Conservation (phyloP, 306 rosid genomes). For the Trichosanthes truncata region DNA sequence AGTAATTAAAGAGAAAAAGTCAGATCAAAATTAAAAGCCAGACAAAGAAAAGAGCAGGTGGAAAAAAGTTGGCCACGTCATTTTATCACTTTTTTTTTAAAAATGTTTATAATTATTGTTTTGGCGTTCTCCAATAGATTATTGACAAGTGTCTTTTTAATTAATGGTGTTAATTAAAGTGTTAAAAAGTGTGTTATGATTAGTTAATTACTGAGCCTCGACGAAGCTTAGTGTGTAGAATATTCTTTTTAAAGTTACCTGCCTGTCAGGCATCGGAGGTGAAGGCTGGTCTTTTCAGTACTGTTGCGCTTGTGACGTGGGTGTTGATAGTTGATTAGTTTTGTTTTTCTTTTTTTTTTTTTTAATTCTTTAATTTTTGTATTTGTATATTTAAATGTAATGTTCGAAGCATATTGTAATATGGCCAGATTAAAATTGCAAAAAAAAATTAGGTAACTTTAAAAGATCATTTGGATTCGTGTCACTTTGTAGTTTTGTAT, state of each 20-base stretch:
- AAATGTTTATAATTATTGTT: not conserved
- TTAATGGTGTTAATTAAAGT: not conserved
- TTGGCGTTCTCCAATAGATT: not conserved
- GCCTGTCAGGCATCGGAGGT: not conserved
- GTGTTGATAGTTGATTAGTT: not conserved
- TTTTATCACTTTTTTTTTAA: not conserved
- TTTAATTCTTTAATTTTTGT: not conserved
- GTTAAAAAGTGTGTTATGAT: not conserved
- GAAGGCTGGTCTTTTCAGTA: not conserved
- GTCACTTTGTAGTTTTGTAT: not conserved
- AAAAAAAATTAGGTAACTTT: not conserved
- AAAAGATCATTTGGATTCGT: not conserved
- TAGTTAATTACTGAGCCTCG: not conserved
- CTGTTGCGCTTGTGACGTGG: not conserved
- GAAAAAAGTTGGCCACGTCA: constrained; percentile 6
- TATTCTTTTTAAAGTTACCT: not conserved
- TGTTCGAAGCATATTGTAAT: not conserved
- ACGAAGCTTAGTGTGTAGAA: not conserved
- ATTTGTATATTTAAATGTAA: not conserved
- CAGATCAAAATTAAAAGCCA: not conserved
- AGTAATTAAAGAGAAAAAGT: not conserved
- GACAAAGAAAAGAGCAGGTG: not conserved
- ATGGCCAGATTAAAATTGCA: not conserved
- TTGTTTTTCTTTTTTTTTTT: too few species aligned
- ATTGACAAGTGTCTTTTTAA: not conserved